Conservation (phyloP, 2,329 filamentous ascomycete genomes). For the Claviceps sp. region DNA sequence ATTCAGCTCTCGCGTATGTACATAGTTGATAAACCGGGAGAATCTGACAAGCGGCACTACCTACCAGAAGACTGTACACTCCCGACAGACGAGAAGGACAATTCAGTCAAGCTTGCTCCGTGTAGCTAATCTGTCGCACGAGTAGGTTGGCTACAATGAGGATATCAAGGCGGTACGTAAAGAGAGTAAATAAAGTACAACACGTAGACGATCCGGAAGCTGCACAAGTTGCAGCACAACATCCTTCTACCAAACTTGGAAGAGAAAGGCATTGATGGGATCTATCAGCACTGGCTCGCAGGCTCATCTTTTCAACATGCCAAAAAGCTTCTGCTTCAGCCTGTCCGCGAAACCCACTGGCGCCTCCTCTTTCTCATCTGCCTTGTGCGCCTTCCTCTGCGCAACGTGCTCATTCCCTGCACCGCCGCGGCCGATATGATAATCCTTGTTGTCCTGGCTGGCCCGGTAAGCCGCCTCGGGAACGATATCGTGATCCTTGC, state of each 20-base stretch:
- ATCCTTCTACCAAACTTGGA: background rate
- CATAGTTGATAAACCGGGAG: too few relatives aligned
- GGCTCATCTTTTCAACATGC: constrained; percentile 30
- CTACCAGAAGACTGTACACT: background rate
- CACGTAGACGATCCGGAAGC: background rate
- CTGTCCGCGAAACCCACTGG: constrained; percentile 39
- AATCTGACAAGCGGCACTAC: background rate
- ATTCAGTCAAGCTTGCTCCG: background rate
- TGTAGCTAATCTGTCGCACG: too few relatives aligned
- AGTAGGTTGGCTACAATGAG: background rate
- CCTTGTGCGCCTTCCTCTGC: constrained; percentile 18
- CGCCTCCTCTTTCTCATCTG: constrained; percentile 10
- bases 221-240: too few relatives aligned
- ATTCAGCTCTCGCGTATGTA: background rate
- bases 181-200: background rate
- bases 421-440: constrained; percentile 47
- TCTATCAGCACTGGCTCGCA: background rate
- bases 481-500: constrained; percentile 38
- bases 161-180: background rate
- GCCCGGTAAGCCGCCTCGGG: constrained; percentile 38
- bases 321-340: constrained; percentile 42
- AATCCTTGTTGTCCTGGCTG: constrained; percentile 33
- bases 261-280: background rate
- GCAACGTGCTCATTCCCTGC: constrained; percentile 40
- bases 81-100: background rate